These are phyloP conservation scores for Moesziomyces sp. DNA, from an alignment of 1,284 basidiomycete genomes.

Conservation along the genomic window DNA sequence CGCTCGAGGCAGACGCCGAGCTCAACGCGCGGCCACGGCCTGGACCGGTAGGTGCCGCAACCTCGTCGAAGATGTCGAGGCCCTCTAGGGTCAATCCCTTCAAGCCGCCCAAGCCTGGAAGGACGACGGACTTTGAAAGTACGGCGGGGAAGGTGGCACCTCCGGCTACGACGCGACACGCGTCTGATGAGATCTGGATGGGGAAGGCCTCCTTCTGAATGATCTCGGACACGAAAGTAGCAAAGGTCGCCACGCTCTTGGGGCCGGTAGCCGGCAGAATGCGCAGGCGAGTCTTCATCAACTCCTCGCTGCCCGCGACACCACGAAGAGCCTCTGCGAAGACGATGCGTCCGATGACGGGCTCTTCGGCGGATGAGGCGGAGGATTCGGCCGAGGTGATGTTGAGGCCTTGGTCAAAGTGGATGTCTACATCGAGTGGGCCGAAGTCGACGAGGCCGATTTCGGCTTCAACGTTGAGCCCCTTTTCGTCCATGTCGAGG, in stretches of 20 bases:
- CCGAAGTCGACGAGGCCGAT: slow-evolving; percentile 54
- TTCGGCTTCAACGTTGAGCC: slow-evolving; percentile 46
- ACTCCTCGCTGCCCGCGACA: slow-evolving; percentile 28
- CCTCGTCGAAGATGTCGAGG: slow-evolving; percentile 55
- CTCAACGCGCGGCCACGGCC: slow-evolving; percentile 33
- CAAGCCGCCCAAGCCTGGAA: slow-evolving; percentile 55
- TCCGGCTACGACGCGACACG: slow-evolving; percentile 40
- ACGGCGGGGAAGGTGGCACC: slow-evolving; percentile 50
- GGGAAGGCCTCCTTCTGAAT: slow-evolving; percentile 28
- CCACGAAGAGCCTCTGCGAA: slow-evolving; percentile 44
- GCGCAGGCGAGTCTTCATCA: slow-evolving; percentile 30
- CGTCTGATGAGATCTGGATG: slow-evolving; percentile 34
- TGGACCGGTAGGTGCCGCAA: slow-evolving; percentile 37
- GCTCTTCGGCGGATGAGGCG: slow-evolving; percentile 4
- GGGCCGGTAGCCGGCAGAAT: slow-evolving; percentile 30
- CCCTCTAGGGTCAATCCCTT: slow-evolving; percentile 32
- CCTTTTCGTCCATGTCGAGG: slow-evolving; percentile 52
- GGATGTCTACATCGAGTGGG: slow-evolving; percentile 47
- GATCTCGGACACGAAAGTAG: slow-evolving; percentile 47
- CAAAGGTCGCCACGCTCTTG: slow-evolving; percentile 37
- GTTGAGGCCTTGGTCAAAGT: slow-evolving; percentile 41
- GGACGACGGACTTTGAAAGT: slow-evolving; percentile 42
- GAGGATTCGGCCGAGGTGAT: slow-evolving; percentile 9
- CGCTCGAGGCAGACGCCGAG: slow-evolving; percentile 38
- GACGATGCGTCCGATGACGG: slow-evolving; percentile 30